Evolutionary conservation across 169 alveolate genomes (phyloP).

Genomic region (Plasmodium inui): DNA sequence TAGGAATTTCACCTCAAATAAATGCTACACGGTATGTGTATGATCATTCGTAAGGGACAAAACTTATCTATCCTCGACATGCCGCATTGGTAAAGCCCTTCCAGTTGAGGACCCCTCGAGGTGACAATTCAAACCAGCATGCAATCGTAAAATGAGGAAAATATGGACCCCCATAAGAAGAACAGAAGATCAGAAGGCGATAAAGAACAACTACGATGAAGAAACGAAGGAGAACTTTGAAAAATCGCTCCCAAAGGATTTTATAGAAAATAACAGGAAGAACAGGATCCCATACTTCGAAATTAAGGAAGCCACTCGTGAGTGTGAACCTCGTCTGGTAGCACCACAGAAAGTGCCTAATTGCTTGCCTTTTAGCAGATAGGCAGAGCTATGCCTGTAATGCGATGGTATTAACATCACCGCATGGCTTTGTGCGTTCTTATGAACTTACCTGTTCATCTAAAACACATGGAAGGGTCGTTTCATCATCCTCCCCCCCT

Average conservation of each 20-base stretch:
- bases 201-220: slow-evolving; percentile 71
- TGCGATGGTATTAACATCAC: not conserved
- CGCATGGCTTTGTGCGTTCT: not conserved
- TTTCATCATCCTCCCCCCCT: not conserved
- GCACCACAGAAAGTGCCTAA: not conserved
- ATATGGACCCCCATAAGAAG: slow-evolving; percentile 78
- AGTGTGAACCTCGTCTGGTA: not conserved
- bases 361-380: not conserved
- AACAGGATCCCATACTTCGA: slow-evolving; percentile 69
- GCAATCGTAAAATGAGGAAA: slow-evolving; percentile 67
- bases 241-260: slow-evolving; percentile 63
- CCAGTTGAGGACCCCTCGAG: not conserved
- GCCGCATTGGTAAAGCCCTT: not conserved
- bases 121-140: not conserved
- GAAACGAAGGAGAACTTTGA: slow-evolving; percentile 66
- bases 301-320: slow-evolving; percentile 71
- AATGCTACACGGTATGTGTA: not conserved
- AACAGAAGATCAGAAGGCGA: slow-evolving; percentile 69
- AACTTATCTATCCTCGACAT: not conserved
- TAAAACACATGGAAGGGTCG: not conserved
- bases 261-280: slow-evolving; percentile 73
- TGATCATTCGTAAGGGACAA: not conserved
- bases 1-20: not conserved
- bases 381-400: not conserved
- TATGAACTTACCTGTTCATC: not conserved